These are phyloP conservation scores for Teratosphaeriaceae sp. DNA, from an alignment of 2,329 filamentous ascomycete genomes.

Conservation along the genomic window DNA sequence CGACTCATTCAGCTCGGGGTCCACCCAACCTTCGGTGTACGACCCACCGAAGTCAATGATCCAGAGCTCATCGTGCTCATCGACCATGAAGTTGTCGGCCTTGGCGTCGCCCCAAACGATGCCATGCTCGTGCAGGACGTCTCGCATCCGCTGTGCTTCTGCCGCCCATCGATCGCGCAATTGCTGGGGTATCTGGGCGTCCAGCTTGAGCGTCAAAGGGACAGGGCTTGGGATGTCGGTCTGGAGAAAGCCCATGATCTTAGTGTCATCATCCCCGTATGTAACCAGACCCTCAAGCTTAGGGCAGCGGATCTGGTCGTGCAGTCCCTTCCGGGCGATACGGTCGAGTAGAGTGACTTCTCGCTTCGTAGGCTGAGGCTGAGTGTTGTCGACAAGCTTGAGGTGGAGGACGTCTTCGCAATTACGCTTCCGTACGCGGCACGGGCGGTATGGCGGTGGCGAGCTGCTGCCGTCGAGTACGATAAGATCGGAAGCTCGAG, in stretches of 20 bases:
- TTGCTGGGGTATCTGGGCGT: slow-evolving; percentile 22
- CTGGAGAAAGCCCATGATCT: slow-evolving; percentile 30
- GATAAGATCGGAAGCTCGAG: slow-evolving; percentile 19
- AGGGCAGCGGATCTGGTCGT: slow-evolving; percentile 25
- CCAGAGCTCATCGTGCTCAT: slow-evolving; percentile 30
- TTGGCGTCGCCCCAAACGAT: slow-evolving; percentile 36
- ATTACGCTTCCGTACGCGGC: slow-evolving; percentile 12
- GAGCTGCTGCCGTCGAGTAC: slow-evolving; percentile 19
- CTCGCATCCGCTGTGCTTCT: slow-evolving; percentile 21
- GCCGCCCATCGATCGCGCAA: slow-evolving; percentile 26
- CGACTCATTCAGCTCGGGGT: slow-evolving; percentile 29
- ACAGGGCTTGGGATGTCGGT: slow-evolving; percentile 25
- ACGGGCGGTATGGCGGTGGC: slow-evolving; percentile 23
- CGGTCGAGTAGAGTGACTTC: slow-evolving; percentile 26
- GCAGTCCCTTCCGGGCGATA: slow-evolving; percentile 22
- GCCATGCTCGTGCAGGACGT: slow-evolving; percentile 26
- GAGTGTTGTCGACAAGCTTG: slow-evolving; percentile 26
- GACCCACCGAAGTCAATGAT: slow-evolving; percentile 35
- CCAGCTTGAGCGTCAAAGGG: slow-evolving; percentile 27
- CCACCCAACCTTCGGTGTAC: slow-evolving; percentile 34
- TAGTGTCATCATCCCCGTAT: slow-evolving; percentile 11
- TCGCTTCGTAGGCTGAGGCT: slow-evolving; percentile 28
- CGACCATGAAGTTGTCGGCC: slow-evolving; percentile 36
- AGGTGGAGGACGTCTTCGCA: slow-evolving; percentile 23
- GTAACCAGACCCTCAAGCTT: slow-evolving; percentile 25